phyloP scores from a whole-genome alignment of 2,329 filamentous ascomycete genomes.

The Aureobasidium sp. region DNA sequence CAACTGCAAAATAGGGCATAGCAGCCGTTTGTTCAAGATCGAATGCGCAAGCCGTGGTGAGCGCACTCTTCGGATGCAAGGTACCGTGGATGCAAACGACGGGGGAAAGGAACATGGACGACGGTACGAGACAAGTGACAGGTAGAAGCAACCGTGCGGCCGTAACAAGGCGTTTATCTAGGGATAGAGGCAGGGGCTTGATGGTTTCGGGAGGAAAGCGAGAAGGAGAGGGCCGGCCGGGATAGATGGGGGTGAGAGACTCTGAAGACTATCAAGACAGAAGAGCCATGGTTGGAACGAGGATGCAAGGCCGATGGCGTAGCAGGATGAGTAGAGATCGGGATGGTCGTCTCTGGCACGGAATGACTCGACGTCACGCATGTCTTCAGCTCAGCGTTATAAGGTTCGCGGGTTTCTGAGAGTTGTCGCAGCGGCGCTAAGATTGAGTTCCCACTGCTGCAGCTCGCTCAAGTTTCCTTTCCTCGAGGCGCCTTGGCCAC shows the following conservation, averaged over 20 bases:
- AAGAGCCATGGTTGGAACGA: background rate
- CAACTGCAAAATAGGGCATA: constrained; percentile 2
- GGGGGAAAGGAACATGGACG: constrained; percentile 4
- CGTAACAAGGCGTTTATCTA: constrained; percentile 3
- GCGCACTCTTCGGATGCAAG: background rate
- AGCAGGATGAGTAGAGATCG: background rate
- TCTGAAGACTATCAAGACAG: background rate
- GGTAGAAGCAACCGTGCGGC: constrained; percentile 4
- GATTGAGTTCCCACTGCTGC: constrained; percentile 4
- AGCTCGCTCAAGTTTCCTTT: background rate
- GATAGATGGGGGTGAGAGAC: too few species aligned
- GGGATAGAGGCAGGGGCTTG: background rate
- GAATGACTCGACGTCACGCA: background rate
- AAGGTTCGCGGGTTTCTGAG: background rate
- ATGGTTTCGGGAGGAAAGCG: background rate
- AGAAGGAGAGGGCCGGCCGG: background rate
- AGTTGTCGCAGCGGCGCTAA: background rate
- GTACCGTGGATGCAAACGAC: constrained; percentile 3
- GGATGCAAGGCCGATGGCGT: too few species aligned
- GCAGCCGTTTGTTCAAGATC: constrained; percentile 6
- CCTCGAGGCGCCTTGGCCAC: background rate
- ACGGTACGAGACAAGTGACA: constrained; percentile 7
- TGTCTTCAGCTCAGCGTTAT: background rate
- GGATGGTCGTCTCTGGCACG: background rate
- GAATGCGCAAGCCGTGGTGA: background rate